A percentile compares a stretch with the other conserved stretches of the same genome.
Conservation (phyloP, 2,329 filamentous ascomycete genomes). For the Exophiala alcalophila region DNA sequence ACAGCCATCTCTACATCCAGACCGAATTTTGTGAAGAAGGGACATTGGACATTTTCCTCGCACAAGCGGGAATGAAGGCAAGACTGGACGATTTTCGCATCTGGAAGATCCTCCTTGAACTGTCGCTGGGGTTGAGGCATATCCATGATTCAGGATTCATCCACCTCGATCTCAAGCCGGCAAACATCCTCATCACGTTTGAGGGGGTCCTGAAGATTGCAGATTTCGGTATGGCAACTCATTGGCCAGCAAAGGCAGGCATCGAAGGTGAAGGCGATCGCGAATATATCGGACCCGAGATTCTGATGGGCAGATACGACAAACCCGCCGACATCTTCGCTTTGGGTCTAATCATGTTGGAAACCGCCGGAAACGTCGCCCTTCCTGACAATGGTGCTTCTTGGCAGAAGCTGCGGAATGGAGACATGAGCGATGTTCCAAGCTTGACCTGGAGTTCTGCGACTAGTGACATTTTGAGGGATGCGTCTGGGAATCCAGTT, state of each 20-base stretch:
- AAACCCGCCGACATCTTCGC: constrained; percentile 93
- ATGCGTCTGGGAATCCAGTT: constrained; percentile 69
- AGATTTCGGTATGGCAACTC: constrained; percentile 69
- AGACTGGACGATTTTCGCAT: constrained; percentile 95
- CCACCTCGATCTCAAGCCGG: constrained; percentile 64
- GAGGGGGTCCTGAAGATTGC: constrained; percentile 65
- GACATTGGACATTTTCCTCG: constrained; percentile 80
- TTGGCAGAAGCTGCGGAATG: constrained; percentile 85
- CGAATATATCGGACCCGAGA: constrained; percentile 93
- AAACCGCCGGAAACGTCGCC: constrained; percentile 90
- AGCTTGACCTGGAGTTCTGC: constrained; percentile 77
- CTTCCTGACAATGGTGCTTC: constrained; percentile 88
- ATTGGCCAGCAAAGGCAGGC: constrained; percentile 70
- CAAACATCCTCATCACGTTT: constrained; percentile 64
- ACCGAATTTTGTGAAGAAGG: constrained; percentile 96
- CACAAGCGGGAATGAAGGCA: constrained; percentile 76
- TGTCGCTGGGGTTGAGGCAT: constrained; percentile 77
- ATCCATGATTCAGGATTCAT: constrained; percentile 86
- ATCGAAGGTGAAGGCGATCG: constrained; percentile 92
- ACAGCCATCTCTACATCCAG: constrained; percentile 87
- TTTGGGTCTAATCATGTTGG: constrained; percentile 87
- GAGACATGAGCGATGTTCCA: constrained; percentile 84
- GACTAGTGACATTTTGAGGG: constrained; percentile 66
- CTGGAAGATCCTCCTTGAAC: constrained; percentile 93
- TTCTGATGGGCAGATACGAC: constrained; percentile 79